A percentile compares a stretch with the other conserved stretches of the same genome.
Evolutionary conservation across 768 basidiomycete genomes (phyloP).

Genomic region (Rhizopogon vinicolor): DNA sequence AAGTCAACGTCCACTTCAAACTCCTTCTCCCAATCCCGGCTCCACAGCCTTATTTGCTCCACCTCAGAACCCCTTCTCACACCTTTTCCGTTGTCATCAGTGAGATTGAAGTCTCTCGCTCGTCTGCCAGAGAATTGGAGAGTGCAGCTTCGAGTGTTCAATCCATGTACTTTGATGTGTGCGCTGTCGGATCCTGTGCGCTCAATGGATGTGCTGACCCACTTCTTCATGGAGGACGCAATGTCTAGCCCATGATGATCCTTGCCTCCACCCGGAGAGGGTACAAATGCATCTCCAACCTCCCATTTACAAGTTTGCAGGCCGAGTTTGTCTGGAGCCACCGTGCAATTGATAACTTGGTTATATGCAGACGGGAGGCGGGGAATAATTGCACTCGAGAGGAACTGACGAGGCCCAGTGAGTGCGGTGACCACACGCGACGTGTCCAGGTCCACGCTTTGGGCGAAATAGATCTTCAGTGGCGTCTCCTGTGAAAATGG

Average conservation of each 20-base stretch:
- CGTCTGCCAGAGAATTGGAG: constrained; percentile 49
- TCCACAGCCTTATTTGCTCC: constrained; percentile 50
- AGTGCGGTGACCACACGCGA: constrained; percentile 37
- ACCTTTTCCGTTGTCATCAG: constrained; percentile 27
- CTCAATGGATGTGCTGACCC: constrained; percentile 40
- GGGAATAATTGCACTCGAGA: constrained; percentile 39
- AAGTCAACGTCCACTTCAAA: constrained; percentile 54
- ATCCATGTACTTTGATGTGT: constrained; percentile 46
- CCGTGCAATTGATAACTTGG: constrained; percentile 28
- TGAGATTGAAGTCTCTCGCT: constrained; percentile 38
- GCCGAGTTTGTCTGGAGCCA: constrained; percentile 25
- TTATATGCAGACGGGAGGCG: constrained; percentile 47
- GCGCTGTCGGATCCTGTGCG: constrained; percentile 42
- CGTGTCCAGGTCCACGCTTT: constrained; percentile 44
- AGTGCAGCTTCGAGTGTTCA: constrained; percentile 60
- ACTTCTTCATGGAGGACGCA: constrained; percentile 14
- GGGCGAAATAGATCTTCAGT: constrained; percentile 69
- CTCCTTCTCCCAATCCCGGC: constrained; percentile 49
- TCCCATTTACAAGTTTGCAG: constrained; percentile 49
- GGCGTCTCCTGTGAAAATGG: constrained; percentile 63
- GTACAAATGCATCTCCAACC: constrained; percentile 27
- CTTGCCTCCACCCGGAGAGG: constrained; percentile 31
- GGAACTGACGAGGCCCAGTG: constrained; percentile 38
- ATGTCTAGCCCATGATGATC: neutral
- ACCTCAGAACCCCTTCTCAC: constrained; percentile 41